Evolutionary conservation across 2,329 filamentous ascomycete species (phyloP), one percentile per base, ranked within the genome.

Genomic region (Mycosphaerella sp.): DNA sequence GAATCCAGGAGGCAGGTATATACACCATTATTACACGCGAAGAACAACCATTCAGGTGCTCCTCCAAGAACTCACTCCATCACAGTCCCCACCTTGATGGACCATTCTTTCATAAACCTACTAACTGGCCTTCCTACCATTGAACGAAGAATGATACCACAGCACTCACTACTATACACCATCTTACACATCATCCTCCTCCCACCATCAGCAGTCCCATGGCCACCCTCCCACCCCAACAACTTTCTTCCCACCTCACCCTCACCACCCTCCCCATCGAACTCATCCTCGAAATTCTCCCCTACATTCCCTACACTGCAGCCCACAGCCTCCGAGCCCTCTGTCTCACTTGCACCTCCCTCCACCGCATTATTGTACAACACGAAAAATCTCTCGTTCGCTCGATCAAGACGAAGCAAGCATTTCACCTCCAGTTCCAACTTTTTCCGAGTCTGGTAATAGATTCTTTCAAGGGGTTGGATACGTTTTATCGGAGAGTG

Each of bases 251-350:
- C 14, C 44, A 46, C 9, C 12, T 45, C 5, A 55, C 56, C 7
- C 45, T 62, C 40, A 39, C 45, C 46, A n/a, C 44, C 41, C 58
- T 67, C 17, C 64, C 64, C n/a, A 48, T 59, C 43, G 64, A 66
- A 49, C 55, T 70, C 39, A 63, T 68, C 7, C 60, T 66, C n/a
- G 64, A 68, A 44, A 61, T 69, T 44, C 56, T 69, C 4, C 64
- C 66, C 3, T 58, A 59, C 12, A 61, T 69, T 45, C 57, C 64
- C 4, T 69, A 67, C 56, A 50, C 58, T 55, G 49, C 58, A 17
- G 65, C 65, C 5, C 43, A 56, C 12, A 44, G 45, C 29, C 55
- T 67, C 39, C 31, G 53, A 23, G 54, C 54, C 38, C 58, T 70
- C 26, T 59, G 62, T 17, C 62, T 65, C 6, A 65, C 64, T 17